Percentiles rank a stretch among this genome's conserved stretches.
phyloP scores from a whole-genome alignment of 352 stramenopile genomes.

The Peronosclerospora sorghi region DNA sequence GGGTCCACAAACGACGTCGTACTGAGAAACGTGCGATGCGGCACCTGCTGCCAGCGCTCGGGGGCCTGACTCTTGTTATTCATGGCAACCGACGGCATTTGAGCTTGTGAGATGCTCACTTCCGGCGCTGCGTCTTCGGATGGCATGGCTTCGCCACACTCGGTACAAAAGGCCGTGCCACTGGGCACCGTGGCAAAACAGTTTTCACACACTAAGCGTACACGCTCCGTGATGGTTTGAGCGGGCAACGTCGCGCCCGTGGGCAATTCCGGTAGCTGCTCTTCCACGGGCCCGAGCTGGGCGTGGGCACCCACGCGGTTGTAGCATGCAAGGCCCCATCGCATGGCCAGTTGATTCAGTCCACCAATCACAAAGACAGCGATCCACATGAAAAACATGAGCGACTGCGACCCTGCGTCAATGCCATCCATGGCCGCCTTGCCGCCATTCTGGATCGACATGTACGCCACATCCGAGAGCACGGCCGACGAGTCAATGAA shows the following conservation, averaged over 20 bases:
- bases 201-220: constrained; percentile 82
- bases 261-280: constrained; percentile 66
- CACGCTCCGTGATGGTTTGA: constrained; percentile 41
- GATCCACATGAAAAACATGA: constrained; percentile 79
- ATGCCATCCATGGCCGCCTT: constrained; percentile 36
- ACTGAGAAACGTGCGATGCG: constrained; percentile 74
- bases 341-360: constrained; percentile 78
- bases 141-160: constrained; percentile 82
- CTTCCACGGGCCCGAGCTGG: constrained; percentile 43
- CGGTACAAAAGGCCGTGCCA: constrained; percentile 80
- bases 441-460: constrained; percentile 55
- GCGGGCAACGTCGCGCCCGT: constrained; percentile 52
- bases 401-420: constrained; percentile 36
- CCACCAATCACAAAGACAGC: constrained; percentile 44
- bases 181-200: constrained; percentile 78
- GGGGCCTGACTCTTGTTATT: constrained; percentile 67
- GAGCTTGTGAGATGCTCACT: constrained; percentile 79
- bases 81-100: constrained; percentile 78
- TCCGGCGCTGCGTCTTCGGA: constrained; percentile 59
- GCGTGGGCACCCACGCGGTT: constrained; percentile 76
- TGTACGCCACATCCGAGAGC: constrained; percentile 52
- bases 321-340: constrained; percentile 84
- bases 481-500: constrained; percentile 44
- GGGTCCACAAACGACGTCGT: constrained; percentile 85
- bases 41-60: constrained; percentile 76